Conservation (phyloP, 192 early-diverging fungal species). For the Podila horticola region DNA sequence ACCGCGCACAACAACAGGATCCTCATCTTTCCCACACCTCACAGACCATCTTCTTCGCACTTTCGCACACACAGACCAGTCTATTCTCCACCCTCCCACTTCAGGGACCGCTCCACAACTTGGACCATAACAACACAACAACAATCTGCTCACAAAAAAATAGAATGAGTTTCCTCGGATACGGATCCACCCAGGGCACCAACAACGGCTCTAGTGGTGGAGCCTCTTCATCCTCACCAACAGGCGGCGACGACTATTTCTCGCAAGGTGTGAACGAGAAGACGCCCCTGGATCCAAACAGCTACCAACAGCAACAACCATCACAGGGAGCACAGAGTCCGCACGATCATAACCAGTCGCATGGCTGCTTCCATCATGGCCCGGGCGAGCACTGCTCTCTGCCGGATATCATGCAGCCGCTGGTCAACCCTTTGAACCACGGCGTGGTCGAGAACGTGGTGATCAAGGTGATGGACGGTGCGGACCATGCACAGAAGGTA, state of each 20-base stretch:
- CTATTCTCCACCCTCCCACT: too few relatives aligned
- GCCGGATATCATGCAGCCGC: conserved; percentile 25
- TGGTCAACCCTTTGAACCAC: conserved; percentile 23
- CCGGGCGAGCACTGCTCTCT: conserved; percentile 34
- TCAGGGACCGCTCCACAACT: too few relatives aligned
- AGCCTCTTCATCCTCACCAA: not conserved
- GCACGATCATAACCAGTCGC: not conserved
- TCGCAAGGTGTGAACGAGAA: conserved; percentile 10
- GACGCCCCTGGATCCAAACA: not conserved
- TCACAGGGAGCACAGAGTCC: not conserved
- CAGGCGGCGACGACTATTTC: not conserved
- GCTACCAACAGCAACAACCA: not conserved
- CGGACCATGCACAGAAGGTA: conserved; percentile 42
- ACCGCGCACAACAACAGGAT: too few relatives aligned
- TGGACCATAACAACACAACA: too few relatives aligned
- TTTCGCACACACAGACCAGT: too few relatives aligned
- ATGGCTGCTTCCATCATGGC: conserved; percentile 14
- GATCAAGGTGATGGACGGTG: conserved; percentile 38
- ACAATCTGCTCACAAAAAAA: not conserved
- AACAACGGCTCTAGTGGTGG: conserved; percentile 2
- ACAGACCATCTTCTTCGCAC: too few relatives aligned
- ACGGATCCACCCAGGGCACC: conserved; percentile 25
- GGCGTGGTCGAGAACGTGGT: conserved; percentile 36
- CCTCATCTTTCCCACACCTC: too few relatives aligned
- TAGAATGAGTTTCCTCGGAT: conserved; percentile 34